A percentile compares a stretch with the other conserved stretches of the same genome.
These are phyloP conservation scores for Fulvia fulva DNA, from an alignment of 2,329 filamentous ascomycete genomes.

Conservation along the genomic window DNA sequence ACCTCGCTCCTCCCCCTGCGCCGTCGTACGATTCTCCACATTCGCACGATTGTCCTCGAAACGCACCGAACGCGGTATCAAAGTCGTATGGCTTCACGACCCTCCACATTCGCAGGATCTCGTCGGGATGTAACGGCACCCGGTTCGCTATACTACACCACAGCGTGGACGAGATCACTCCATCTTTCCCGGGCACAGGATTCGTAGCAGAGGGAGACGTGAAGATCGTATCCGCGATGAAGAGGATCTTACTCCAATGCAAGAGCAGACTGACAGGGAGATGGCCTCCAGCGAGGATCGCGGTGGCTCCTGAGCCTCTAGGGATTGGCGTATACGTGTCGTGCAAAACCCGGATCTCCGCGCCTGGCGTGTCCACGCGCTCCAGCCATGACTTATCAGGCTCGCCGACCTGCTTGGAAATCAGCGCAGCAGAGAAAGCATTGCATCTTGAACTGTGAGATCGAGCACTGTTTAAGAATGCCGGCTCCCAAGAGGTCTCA, in stretches of 20 bases:
- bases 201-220: conserved; percentile 51
- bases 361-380: conserved; percentile 37
- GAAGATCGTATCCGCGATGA: conserved; percentile 72
- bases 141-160: conserved; percentile 70
- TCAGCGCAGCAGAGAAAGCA: background rate
- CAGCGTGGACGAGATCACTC: conserved; percentile 58
- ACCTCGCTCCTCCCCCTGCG: conserved; percentile 27
- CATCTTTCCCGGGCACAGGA: conserved; percentile 22
- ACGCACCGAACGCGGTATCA: conserved; percentile 61
- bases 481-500: background rate
- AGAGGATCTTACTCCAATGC: conserved; percentile 56
- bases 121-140: conserved; percentile 64
- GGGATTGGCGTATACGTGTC: conserved; percentile 32
- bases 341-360: conserved; percentile 44
- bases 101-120: conserved; percentile 64
- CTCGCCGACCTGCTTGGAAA: conserved; percentile 41
- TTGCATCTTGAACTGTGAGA: background rate
- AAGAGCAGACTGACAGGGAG: conserved; percentile 70
- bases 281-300: conserved; percentile 70
- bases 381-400: conserved; percentile 65
- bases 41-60: conserved; percentile 56
- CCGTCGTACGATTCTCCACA: too few species aligned
- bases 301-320: conserved; percentile 40
- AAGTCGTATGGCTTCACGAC: conserved; percentile 60
- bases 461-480: background rate